These are phyloP conservation scores for Takashimella koratensis DNA, from an alignment of 1,284 basidiomycete species.

Conservation along the genomic window DNA sequence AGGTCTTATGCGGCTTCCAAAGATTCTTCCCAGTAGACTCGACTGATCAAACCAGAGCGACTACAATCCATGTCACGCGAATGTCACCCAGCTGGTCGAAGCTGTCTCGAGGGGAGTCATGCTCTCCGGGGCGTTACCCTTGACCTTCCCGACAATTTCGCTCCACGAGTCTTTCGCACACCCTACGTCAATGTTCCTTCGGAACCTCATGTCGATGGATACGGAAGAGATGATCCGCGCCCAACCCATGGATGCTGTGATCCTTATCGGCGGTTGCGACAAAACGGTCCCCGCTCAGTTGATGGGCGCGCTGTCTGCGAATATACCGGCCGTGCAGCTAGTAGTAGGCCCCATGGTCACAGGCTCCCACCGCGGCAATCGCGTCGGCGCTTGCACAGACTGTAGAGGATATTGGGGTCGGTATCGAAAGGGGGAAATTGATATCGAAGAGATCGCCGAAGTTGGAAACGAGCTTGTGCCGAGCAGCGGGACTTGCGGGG, in stretches of 20 bases:
- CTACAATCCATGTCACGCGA: conserved; percentile 47
- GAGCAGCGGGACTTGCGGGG: conserved; percentile 44
- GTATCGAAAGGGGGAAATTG: conserved; percentile 41
- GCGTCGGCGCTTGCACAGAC: conserved; percentile 47
- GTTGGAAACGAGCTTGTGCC: conserved; percentile 47
- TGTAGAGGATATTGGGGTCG: conserved; percentile 44
- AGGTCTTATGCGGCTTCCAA: neutral
- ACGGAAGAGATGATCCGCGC: conserved; percentile 48
- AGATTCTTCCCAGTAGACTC: too few species aligned
- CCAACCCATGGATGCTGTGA: conserved; percentile 44
- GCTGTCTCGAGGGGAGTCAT: conserved; percentile 43
- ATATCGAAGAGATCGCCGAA: conserved; percentile 40
- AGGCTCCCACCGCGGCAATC: conserved; percentile 34
- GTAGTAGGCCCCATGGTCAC: conserved; percentile 47
- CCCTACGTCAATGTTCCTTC: conserved; percentile 45
- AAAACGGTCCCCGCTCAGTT: conserved; percentile 48
- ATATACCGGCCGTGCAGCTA: conserved; percentile 42
- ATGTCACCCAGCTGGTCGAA: conserved; percentile 37
- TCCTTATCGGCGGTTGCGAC: conserved; percentile 46
- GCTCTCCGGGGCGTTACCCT: conserved; percentile 39
- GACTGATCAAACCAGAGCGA: conserved; percentile 25
- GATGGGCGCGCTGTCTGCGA: conserved; percentile 46
- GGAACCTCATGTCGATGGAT: conserved; percentile 47
- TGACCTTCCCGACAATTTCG: conserved; percentile 44
- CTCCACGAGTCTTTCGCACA: conserved; percentile 44